Evolutionary conservation across 169 alveolate species (phyloP).

Genomic region (Plasmodium relictum): DNA sequence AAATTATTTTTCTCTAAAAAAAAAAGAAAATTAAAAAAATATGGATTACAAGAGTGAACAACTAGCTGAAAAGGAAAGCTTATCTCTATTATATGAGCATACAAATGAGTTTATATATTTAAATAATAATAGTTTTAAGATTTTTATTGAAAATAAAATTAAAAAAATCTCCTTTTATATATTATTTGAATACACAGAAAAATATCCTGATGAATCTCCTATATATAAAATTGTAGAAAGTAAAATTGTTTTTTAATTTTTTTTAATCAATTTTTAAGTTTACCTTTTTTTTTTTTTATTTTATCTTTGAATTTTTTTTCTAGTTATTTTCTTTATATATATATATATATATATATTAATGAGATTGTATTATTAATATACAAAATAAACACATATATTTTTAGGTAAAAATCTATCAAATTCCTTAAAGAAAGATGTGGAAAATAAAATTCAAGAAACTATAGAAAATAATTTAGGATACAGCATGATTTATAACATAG

Average conservation of each 20-base stretch:
- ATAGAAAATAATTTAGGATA: constrained; percentile 71
- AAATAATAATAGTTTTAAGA: constrained; percentile 27
- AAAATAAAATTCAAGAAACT: constrained; percentile 38
- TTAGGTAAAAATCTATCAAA: constrained; percentile 33
- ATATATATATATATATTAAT: not conserved
- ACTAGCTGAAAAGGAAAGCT: constrained; percentile 56
- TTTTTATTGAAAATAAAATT: constrained; percentile 40
- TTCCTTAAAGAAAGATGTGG: constrained; percentile 26
- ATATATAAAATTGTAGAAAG: constrained; percentile 51
- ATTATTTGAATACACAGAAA: constrained; percentile 41
- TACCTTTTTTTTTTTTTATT: not conserved
- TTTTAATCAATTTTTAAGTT: not conserved
- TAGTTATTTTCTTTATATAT: constrained; percentile 4
- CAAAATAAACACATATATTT: not conserved
- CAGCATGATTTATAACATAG: constrained; percentile 61
- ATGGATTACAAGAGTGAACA: constrained; percentile 69
- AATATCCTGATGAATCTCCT: constrained; percentile 64
- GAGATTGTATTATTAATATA: not conserved
- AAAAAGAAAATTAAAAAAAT: constrained; percentile 4
- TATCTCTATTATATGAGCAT: constrained; percentile 51
- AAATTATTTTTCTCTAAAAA: not conserved
- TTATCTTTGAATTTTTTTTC: not conserved
- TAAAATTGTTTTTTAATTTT: not conserved
- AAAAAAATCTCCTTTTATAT: constrained; percentile 56
- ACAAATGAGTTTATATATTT: constrained; percentile 46